Conservation (phyloP, 2,329 filamentous ascomycete genomes). For the Leptosphaerulina australis region DNA sequence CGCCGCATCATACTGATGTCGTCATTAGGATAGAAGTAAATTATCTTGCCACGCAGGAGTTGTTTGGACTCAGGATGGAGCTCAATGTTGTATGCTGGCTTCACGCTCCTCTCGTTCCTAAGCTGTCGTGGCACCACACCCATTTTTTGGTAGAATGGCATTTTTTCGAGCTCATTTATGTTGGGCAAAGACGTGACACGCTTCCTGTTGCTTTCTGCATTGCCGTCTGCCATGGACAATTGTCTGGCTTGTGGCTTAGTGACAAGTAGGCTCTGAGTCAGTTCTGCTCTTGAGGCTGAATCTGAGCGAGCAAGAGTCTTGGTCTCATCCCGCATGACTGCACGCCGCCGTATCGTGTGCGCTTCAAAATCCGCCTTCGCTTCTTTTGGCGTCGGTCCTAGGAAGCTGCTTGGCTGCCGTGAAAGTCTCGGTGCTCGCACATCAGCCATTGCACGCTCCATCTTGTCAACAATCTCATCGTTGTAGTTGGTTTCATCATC, state of each 20-base stretch:
- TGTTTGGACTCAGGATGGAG: slow-evolving; percentile 42
- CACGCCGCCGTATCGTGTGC: slow-evolving; percentile 26
- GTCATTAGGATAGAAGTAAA: slow-evolving; percentile 78
- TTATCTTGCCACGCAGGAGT: slow-evolving; percentile 40
- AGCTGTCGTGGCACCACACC: slow-evolving; percentile 41
- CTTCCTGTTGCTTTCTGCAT: slow-evolving; percentile 24
- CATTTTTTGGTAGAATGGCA: slow-evolving; percentile 36
- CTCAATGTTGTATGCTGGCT: slow-evolving; percentile 39
- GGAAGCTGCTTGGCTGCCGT: slow-evolving; percentile 35
- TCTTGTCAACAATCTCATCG: slow-evolving; percentile 24
- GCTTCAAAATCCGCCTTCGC: slow-evolving; percentile 34
- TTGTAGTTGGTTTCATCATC: slow-evolving; percentile 35
- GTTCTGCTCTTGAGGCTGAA: slow-evolving; percentile 26
- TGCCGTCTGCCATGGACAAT: neutral
- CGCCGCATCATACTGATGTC: slow-evolving; percentile 71
- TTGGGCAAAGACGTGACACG: slow-evolving; percentile 33
- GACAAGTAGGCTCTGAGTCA: slow-evolving; percentile 24
- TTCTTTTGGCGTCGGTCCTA: slow-evolving; percentile 41
- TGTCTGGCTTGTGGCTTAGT: slow-evolving; percentile 12
- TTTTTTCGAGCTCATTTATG: slow-evolving; percentile 18
- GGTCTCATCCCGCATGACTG: slow-evolving; percentile 11
- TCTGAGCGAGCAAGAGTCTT: slow-evolving; percentile 22
- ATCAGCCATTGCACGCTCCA: slow-evolving; percentile 33
- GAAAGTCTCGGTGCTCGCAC: slow-evolving; percentile 21
- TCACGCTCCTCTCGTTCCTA: slow-evolving; percentile 37